Base-by-base conservation (phyloP, 257 asterid species). In the Rauvolfia tetraphylla region DNA sequence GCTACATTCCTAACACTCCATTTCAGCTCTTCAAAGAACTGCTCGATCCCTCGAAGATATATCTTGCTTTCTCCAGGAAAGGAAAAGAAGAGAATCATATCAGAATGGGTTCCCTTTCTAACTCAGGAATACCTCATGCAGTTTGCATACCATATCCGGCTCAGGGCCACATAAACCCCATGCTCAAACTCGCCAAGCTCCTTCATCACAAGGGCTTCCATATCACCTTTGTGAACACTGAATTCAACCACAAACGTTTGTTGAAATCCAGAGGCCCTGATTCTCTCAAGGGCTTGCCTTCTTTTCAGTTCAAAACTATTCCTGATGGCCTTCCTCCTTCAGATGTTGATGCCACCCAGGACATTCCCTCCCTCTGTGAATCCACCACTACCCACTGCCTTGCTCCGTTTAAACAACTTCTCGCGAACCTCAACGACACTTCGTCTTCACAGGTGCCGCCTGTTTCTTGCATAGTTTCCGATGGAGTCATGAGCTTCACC, bases 301-400 rank as follows among this genome's bases (percentile, higher is more conserved):
- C 80, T 4, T 83, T 83, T 38, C 78, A 67, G 13, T 83, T 83
- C 17, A 78, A 63, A 34, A 63, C 84, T 46, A 80, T 83, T 56
- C 81, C 87, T 7, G 87, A 80, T 22, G 87, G 87, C 5, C 84
- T 83, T 41, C 87, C 84, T 44, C 79, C 75, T 48, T 78, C 81
- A 6, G 81, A 80, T 41, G 74, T 68, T 31, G 76, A 83, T 66
- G 81, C 81, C 33, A 83, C 82, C 3, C 87, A 80, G 70, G 83
- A 83, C 20, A 46, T 80, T 53, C 66, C 72, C 0, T 33, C 83
- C 13, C 68, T 83, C 1, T 78, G 81, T 25, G 56, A 80, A 63
- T 83, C 84, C 63, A 78, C 79, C 4, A 66, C 65, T 36, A 74
- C 61, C 13, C 25, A 33, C 56, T 80, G 84, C 31, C 73, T 80